Percentiles rank a stretch among this genome's conserved stretches.
Conservation (phyloP, 495 filamentous ascomycete genomes). For the Astrothelium subdiscretum region DNA sequence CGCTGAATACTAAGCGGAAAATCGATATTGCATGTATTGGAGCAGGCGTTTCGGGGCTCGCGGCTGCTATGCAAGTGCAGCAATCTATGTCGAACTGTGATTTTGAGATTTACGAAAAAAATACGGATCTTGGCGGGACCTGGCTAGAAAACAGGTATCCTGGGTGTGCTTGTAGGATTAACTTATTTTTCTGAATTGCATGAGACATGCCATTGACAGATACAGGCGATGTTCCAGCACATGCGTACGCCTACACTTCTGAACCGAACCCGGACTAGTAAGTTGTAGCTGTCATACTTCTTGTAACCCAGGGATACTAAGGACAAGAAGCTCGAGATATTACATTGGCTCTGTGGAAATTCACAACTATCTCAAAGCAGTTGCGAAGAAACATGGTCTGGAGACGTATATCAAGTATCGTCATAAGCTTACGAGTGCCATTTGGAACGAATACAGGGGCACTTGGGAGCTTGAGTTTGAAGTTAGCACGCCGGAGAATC, state of each 20-base stretch:
- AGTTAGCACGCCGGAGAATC: conserved; percentile 16
- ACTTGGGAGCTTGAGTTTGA: conserved; percentile 24
- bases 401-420: conserved; percentile 7
- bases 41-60: background rate
- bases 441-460: conserved; percentile 25
- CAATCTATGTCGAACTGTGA: conserved; percentile 19
- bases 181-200: background rate
- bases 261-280: conserved; percentile 20
- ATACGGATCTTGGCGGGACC: conserved; percentile 6
- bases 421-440: conserved; percentile 8
- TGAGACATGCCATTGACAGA: background rate
- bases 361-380: conserved; percentile 14
- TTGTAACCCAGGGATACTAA: background rate
- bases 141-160: conserved; percentile 15
- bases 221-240: conserved; percentile 15
- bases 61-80: background rate
- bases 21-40: background rate
- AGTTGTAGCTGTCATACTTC: background rate
- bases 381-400: conserved; percentile 14
- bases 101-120: conserved; percentile 11
- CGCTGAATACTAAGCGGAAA: background rate
- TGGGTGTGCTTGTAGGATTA: conserved; percentile 15
- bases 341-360: conserved; percentile 17
- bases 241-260: conserved; percentile 19
- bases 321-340: background rate